phyloP scores from a whole-genome alignment of 1,284 basidiomycete species.

The Papiliotrema fonsecae region DNA sequence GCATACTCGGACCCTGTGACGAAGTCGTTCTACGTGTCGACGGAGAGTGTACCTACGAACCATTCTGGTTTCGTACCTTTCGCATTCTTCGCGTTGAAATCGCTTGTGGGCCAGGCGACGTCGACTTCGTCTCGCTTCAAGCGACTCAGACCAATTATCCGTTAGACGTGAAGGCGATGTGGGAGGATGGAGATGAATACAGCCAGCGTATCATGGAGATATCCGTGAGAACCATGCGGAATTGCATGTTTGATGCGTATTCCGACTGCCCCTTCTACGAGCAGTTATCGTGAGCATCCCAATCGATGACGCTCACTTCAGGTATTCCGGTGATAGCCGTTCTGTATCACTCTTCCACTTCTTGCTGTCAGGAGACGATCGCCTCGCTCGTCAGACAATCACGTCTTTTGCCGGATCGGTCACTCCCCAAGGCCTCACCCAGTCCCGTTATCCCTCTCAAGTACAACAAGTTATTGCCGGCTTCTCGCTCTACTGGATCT shows the following conservation, averaged over 20 bases:
- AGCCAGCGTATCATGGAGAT: conserved; percentile 22
- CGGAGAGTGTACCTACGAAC: conserved; percentile 17
- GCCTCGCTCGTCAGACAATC: conserved; percentile 25
- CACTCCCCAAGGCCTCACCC: conserved; percentile 24
- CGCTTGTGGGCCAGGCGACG: background rate
- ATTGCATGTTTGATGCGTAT: conserved; percentile 34
- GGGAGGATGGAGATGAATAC: conserved; percentile 15
- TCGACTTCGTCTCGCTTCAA: conserved; percentile 12
- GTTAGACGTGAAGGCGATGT: conserved; percentile 17
- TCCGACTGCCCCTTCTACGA: conserved; percentile 35
- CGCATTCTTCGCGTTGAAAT: conserved; percentile 17
- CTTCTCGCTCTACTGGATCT: conserved; percentile 26
- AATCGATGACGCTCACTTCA: background rate
- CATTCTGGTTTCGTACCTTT: conserved; percentile 35
- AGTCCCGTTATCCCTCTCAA: conserved; percentile 27
- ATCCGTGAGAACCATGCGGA: conserved; percentile 24
- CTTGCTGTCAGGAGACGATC: conserved; percentile 26
- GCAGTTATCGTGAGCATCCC: conserved; percentile 21
- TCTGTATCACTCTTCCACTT: conserved; percentile 29
- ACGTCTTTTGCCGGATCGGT: conserved; percentile 21
- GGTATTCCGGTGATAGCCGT: conserved; percentile 28
- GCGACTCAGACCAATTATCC: conserved; percentile 29
- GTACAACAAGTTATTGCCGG: conserved; percentile 28
- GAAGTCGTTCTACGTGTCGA: conserved; percentile 15
- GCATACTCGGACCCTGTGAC: conserved; percentile 23